Evolutionary conservation across 1,284 basidiomycete species (phyloP), one percentile per base, ranked within the genome.

Genomic region (Hymenochaete sp.): DNA sequence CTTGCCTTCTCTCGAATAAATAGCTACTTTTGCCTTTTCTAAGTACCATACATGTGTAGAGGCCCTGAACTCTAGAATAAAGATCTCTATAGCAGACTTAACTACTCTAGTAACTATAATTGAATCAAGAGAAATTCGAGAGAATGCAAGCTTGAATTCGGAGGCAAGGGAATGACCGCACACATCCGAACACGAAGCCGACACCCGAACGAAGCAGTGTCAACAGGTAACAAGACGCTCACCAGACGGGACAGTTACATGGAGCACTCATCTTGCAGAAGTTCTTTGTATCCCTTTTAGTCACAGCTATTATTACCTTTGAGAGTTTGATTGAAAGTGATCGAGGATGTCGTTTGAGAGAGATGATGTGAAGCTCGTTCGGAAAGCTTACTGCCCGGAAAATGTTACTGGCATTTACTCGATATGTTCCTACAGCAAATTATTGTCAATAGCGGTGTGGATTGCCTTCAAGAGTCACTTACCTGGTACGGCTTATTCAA

Each of bases 231-330:
- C 0, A 98, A 69, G 1, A 91, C 97, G 64, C 98, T 98, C 61
- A 98, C 89, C 43, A 98, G 78, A 48, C 95, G 90, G 64, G 98
- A 98, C 9, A 98, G 74, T 63, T 99, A 96, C 96, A 98, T 98
- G 50, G 98, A 96, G 51, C 96, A 79, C 62, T 99, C 96, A 62
- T 99, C 96, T 66, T 98, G 96, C 43, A 96, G 91, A 53, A 98
- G 71, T 67, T 99, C 96, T 66, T 98, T 96, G 65, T 98, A 95
- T n/a, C 90, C 95, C 73, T 99, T 99, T 51, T 98, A 97, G 56
- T 97, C 93, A 56, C 82, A 78, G 13, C 92, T 93, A 62, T 99
- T 93, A 52, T 82, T 87, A 9, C 96, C 96, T n/a, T n/a, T n/a
- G n/a, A n/a, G n/a, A n/a, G n/a, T 57, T 82, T 86, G 54, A 98